A percentile compares a stretch with the other conserved stretches of the same genome.
Evolutionary conservation across 805 yeast species (phyloP).

Genomic region (Candida railenensis): DNA sequence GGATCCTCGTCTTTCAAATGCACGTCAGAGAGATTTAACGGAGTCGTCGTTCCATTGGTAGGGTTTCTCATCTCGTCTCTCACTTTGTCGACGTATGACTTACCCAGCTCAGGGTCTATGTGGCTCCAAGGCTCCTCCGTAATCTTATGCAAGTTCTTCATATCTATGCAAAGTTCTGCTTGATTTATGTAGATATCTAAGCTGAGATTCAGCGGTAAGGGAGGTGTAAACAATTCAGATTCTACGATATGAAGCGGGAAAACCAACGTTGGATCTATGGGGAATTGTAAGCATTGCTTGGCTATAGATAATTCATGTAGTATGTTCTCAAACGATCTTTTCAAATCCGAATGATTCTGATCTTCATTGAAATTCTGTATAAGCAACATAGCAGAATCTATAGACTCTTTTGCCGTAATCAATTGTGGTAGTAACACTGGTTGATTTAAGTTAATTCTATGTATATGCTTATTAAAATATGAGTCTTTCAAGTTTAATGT

Average conservation of each 20-base stretch:
- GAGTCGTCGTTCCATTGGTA: constrained; percentile 12
- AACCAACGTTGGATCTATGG: constrained; percentile 51
- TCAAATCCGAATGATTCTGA: constrained; percentile 18
- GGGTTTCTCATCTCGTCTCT: constrained; percentile 51
- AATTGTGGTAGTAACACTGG: constrained; percentile 44
- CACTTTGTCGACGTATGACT: constrained; percentile 58
- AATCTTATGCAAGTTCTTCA: constrained; percentile 49
- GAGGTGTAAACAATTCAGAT: constrained; percentile 42
- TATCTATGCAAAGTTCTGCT: constrained; percentile 62
- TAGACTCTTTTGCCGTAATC: constrained; percentile 43
- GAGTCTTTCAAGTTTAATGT: constrained; percentile 44
- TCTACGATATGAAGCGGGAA: constrained; percentile 56
- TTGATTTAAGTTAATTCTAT: constrained; percentile 25
- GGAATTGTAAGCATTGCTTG: constrained; percentile 32
- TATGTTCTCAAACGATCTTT: constrained; percentile 24
- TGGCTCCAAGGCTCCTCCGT: constrained; percentile 63
- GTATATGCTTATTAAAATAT: constrained; percentile 33
- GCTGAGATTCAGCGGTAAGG: constrained; percentile 45
- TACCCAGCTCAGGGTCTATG: constrained; percentile 43
- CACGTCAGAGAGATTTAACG: constrained; percentile 21
- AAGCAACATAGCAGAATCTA: constrained; percentile 33
- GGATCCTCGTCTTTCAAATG: constrained; percentile 16
- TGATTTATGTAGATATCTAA: constrained; percentile 60
- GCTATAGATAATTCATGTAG: constrained; percentile 31
- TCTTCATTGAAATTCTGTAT: constrained; percentile 17